phyloP scores from a whole-genome alignment of 129 eudicot genomes.

The Heracleum sosnowskyi region DNA sequence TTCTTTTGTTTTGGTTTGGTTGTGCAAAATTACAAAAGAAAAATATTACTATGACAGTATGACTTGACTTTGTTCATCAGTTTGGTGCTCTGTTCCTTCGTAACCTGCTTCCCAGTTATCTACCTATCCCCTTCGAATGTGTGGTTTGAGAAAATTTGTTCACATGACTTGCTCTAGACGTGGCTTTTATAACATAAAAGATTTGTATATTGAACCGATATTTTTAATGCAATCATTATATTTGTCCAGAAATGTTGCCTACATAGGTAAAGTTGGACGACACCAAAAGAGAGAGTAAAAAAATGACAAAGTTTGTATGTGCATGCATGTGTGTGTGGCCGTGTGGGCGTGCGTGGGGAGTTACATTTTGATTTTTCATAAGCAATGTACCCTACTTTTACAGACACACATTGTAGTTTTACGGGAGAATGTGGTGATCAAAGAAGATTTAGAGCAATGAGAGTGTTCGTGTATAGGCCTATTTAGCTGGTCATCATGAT shows the following conservation, averaged over 20 bases:
- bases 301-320: background rate
- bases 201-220: too few relatives aligned
- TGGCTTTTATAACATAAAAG: too few relatives aligned
- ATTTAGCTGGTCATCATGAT: background rate
- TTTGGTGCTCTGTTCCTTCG: background rate
- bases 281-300: background rate
- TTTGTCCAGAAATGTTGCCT: background rate
- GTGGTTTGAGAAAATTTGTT: background rate
- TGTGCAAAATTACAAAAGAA: background rate
- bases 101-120: background rate
- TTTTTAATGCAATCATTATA: background rate
- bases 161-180: slow-evolving; percentile 2
- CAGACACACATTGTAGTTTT: background rate
- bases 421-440: slow-evolving; percentile 1
- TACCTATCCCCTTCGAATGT: background rate
- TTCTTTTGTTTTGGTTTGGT: background rate
- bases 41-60: background rate
- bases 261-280: background rate
- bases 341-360: slow-evolving; percentile 2
- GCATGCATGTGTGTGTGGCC: slow-evolving; percentile 4
- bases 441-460: background rate
- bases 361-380: background rate
- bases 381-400: background rate
- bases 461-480: slow-evolving; percentile 2
- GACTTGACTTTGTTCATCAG: background rate